A percentile compares a stretch with the other conserved stretches of the same genome.
Conservation (phyloP, 495 filamentous ascomycete genomes). For the Xylaria acuta region DNA sequence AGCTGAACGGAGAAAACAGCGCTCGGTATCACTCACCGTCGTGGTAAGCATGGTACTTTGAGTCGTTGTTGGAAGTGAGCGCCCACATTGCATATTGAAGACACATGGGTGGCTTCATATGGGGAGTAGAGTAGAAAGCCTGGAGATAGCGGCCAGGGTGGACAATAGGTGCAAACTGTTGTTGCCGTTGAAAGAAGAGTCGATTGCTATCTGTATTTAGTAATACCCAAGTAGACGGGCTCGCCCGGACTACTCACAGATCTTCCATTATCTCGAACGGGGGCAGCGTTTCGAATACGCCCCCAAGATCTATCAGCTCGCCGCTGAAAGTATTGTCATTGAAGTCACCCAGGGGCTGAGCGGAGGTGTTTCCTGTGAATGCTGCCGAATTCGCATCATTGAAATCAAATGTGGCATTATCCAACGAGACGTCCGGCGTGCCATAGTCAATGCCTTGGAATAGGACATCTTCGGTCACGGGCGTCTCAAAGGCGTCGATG, state of each 20-base stretch:
- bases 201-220: slow-evolving; percentile 42
- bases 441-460: slow-evolving; percentile 34
- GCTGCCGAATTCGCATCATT: slow-evolving; percentile 21
- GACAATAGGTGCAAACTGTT: slow-evolving; percentile 48
- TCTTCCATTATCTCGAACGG: slow-evolving; percentile 56
- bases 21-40: slow-evolving; percentile 31
- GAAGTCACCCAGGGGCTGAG: slow-evolving; percentile 1
- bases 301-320: slow-evolving; percentile 48
- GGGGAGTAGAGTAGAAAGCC: slow-evolving; percentile 49
- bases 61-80: slow-evolving; percentile 44
- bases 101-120: slow-evolving; percentile 55
- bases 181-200: slow-evolving; percentile 48
- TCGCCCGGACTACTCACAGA: slow-evolving; percentile 43
- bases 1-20: neutral
- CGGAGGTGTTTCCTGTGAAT: slow-evolving; percentile 12
- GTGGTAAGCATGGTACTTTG: slow-evolving; percentile 47
- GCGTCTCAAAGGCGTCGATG: slow-evolving; percentile 16
- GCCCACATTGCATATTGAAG: slow-evolving; percentile 59
- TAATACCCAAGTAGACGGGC: neutral
- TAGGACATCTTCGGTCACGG: slow-evolving; percentile 31
- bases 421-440: slow-evolving; percentile 21
- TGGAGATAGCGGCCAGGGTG: slow-evolving; percentile 49
- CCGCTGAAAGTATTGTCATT: slow-evolving; percentile 26
- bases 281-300: slow-evolving; percentile 51
- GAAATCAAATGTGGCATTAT: slow-evolving; percentile 29